Percentiles rank a stretch among this genome's conserved stretches.
These are phyloP conservation scores for Exophiala viscosa DNA, from an alignment of 2,329 filamentous ascomycete genomes.

Conservation along the genomic window DNA sequence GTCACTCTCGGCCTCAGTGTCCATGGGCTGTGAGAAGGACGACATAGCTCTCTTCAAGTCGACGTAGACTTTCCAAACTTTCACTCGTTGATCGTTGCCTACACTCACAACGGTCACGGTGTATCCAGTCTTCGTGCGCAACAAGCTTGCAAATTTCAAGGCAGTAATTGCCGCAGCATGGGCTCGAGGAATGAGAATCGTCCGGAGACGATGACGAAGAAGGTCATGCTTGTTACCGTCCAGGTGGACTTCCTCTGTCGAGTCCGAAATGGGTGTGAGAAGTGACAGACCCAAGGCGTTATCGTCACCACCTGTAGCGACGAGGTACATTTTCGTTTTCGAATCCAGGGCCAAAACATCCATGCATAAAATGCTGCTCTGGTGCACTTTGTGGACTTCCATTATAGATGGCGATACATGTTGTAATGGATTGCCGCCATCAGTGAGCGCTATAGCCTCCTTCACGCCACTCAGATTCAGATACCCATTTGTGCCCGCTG, in stretches of 20 bases:
- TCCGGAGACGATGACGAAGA: slow-evolving; percentile 26
- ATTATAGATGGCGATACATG: not conserved
- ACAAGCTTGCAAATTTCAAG: slow-evolving; percentile 32
- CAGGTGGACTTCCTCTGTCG: not conserved
- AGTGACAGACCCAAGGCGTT: slow-evolving; percentile 66
- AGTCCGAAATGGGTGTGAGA: not conserved
- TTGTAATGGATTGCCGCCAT: not conserved
- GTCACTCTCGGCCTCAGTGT: not conserved
- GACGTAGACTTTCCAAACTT: slow-evolving; percentile 40
- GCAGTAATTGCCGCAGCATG: slow-evolving; percentile 45
- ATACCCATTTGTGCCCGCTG: slow-evolving; percentile 74
- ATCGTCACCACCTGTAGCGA: slow-evolving; percentile 83
- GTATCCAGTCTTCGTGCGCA: slow-evolving; percentile 3
- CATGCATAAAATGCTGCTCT: slow-evolving; percentile 70
- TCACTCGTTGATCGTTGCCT: slow-evolving; percentile 47
- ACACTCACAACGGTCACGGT: slow-evolving; percentile 35
- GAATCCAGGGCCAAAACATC: slow-evolving; percentile 32
- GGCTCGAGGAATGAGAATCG: slow-evolving; percentile 39
- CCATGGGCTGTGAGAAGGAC: not conserved
- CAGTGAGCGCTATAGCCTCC: not conserved
- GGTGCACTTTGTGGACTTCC: slow-evolving; percentile 55
- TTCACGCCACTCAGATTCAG: slow-evolving; percentile 54
- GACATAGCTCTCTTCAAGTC: slow-evolving; percentile 21
- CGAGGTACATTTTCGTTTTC: slow-evolving; percentile 41
- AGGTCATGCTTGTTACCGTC: not conserved